These are phyloP conservation scores for Globisporangium polare DNA, from an alignment of 352 stramenopile genomes.

Conservation along the genomic window DNA sequence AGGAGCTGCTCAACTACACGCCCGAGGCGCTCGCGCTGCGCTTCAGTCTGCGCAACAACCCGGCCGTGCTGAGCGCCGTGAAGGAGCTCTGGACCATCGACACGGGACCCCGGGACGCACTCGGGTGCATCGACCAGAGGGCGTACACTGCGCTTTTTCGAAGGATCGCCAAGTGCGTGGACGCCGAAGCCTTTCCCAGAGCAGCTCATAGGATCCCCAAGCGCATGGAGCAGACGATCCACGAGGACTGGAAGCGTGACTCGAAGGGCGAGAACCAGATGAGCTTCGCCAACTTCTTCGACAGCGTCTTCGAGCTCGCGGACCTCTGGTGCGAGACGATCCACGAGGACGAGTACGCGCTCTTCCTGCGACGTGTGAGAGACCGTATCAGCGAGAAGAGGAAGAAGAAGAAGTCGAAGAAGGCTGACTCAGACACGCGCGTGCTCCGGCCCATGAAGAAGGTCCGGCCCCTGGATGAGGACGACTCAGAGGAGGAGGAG, in stretches of 20 bases:
- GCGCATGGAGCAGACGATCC: conserved; percentile 41
- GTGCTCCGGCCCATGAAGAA: conserved; percentile 42
- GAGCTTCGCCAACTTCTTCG: conserved; percentile 66
- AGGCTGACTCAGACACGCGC: conserved; percentile 13
- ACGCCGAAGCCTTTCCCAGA: conserved; percentile 31
- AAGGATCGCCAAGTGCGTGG: conserved; percentile 47
- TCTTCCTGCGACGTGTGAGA: conserved; percentile 42
- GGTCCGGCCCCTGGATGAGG: conserved; percentile 44
- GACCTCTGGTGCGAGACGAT: conserved; percentile 78
- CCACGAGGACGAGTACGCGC: conserved; percentile 57
- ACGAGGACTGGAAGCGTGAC: conserved; percentile 65
- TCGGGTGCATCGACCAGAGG: conserved; percentile 59
- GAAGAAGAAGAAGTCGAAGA: neutral
- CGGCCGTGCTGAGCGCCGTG: conserved; percentile 37
- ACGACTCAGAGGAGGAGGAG: conserved; percentile 31
- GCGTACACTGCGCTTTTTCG: conserved; percentile 55
- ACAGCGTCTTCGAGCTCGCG: conserved; percentile 67
- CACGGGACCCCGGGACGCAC: conserved; percentile 36
- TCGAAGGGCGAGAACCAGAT: conserved; percentile 49
- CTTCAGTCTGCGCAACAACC: conserved; percentile 63
- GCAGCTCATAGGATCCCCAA: conserved; percentile 9
- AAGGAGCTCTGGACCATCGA: conserved; percentile 58
- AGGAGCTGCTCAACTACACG: conserved; percentile 66
- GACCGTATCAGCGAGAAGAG: conserved; percentile 33
- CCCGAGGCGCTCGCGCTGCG: conserved; percentile 57